phyloP scores from a whole-genome alignment of 2,329 filamentous ascomycete genomes.

The Aspergillus sp. region DNA sequence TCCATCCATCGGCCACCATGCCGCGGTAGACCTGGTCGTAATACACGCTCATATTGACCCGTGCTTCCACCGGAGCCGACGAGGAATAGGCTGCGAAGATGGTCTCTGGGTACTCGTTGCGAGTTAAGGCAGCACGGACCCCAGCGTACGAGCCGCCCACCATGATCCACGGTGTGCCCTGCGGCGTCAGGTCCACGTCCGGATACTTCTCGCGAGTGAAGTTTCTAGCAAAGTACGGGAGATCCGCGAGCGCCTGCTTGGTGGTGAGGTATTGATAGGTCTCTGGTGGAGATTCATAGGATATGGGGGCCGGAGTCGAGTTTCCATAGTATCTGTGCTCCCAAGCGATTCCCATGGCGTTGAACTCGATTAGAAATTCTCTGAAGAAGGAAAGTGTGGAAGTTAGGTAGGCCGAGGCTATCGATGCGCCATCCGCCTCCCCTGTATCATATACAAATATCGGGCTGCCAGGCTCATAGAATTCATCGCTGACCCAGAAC shows the following conservation, averaged over 20 bases:
- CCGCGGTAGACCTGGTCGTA: slow-evolving; percentile 53
- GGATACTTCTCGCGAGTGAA: slow-evolving; percentile 37
- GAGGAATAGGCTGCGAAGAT: slow-evolving; percentile 46
- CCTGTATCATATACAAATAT: slow-evolving; percentile 53
- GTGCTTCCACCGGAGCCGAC: slow-evolving; percentile 50
- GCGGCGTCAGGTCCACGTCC: slow-evolving; percentile 41
- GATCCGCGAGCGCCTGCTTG: slow-evolving; percentile 47
- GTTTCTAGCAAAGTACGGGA: slow-evolving; percentile 47
- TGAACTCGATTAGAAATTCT: slow-evolving; percentile 36
- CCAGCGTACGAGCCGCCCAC: slow-evolving; percentile 51
- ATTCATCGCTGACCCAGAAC: slow-evolving; percentile 56
- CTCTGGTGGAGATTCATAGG: slow-evolving; percentile 38
- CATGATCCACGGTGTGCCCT: slow-evolving; percentile 48
- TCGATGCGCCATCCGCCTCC: slow-evolving; percentile 42
- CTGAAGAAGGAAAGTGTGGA: slow-evolving; percentile 30
- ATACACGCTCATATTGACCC: slow-evolving; percentile 53
- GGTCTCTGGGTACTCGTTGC: slow-evolving; percentile 46
- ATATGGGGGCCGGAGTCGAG: slow-evolving; percentile 41
- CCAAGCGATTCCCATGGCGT: slow-evolving; percentile 44
- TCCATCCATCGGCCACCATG: slow-evolving; percentile 51
- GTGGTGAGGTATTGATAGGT: slow-evolving; percentile 47
- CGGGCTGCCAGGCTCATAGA: slow-evolving; percentile 58
- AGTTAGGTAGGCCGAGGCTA: slow-evolving; percentile 9
- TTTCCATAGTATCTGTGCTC: slow-evolving; percentile 49
- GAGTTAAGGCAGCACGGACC: slow-evolving; percentile 46